Base-by-base conservation (phyloP, 1,284 basidiomycete genomes). In the Erythrobasidium hasegawianum region DNA sequence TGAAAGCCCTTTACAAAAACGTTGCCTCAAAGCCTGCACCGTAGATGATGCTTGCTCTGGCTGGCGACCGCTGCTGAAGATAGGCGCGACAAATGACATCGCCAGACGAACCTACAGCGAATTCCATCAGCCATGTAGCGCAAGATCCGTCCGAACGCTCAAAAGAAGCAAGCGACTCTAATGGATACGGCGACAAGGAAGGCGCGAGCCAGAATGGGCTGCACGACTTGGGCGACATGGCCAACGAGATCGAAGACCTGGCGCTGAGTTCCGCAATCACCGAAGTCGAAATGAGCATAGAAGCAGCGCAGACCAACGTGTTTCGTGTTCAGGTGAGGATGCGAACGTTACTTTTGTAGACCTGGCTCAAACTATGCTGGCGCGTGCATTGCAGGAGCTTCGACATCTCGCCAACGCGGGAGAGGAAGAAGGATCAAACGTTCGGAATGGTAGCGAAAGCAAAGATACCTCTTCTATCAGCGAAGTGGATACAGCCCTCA, bases 401-500 rank as follows among this genome's bases (percentile, higher is more conserved):
- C 68, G 71, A 2, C 70, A 73, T 40, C 39, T 65, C 26, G 64
- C 67, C 1, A 33, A 33, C 11, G 33, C 53, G 59, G 29, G 10
- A 55, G 22, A 8, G 16, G 16, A 27, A 18, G 33, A 14, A 27
- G 27, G 13, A 9, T 18, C 11, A 20, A 45, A 14, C 22, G 53
- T 13, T 33, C 43, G 13, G 10, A 20, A 20, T 27, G 41, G 16
- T 5, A 49, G 10, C 55, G 20, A 33, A 33, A 11, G 33, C 33
- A 33, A 33, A 33, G 33, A 33, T 33, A 33, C 33, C 4, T 33
- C 33, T 11, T 33, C 33, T 39, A 85, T 86, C 0, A 81, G 79
- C 66, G 83, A 86, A 59, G 88, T 93, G 67, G 90, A 92, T 75
- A 83, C 86, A 68, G 87, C 89, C 2, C 80, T 93, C 43, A 86